phyloP scores from a whole-genome alignment of 257 asterid species.

The Vinca minor region DNA sequence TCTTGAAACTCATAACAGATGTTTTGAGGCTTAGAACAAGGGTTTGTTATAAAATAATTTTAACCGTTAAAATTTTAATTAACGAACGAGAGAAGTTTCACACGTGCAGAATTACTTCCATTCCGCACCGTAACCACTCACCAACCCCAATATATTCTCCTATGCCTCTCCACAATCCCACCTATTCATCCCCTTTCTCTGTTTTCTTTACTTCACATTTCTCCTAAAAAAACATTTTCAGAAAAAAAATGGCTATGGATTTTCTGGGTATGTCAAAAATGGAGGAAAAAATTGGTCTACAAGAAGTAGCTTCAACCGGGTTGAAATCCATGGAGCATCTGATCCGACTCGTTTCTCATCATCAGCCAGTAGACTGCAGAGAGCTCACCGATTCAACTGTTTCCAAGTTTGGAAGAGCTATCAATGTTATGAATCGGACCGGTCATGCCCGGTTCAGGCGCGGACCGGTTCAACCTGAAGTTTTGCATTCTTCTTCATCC shows the following conservation, averaged over 20 bases:
- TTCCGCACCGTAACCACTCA: too few species aligned
- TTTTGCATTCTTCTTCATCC: neutral
- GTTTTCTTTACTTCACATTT: too few species aligned
- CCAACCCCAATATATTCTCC: too few species aligned
- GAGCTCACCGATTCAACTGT: conserved; percentile 64
- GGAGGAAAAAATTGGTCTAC: conserved; percentile 48
- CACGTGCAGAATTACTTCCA: too few species aligned
- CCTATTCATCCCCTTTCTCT: too few species aligned
- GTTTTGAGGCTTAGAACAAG: too few species aligned
- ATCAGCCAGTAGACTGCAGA: conserved; percentile 47
- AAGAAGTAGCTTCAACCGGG: conserved; percentile 69
- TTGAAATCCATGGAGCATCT: conserved; percentile 68
- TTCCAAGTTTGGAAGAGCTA: conserved; percentile 45
- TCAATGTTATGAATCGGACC: conserved; percentile 39
- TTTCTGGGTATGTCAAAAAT: conserved; percentile 26
- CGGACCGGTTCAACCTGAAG: conserved; percentile 39
- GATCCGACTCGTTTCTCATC: conserved; percentile 48
- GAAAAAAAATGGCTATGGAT: conserved; percentile 40
- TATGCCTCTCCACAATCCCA: too few species aligned
- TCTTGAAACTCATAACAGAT: too few species aligned
- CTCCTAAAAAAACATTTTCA: too few species aligned
- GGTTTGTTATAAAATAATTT: too few species aligned
- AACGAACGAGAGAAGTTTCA: too few species aligned
- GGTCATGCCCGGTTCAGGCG: conserved; percentile 92
- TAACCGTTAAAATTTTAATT: too few species aligned